Percentiles rank a stretch among this genome's conserved stretches.
phyloP scores from a whole-genome alignment of 345 rosid genomes.

The Erucastrum elatum region DNA sequence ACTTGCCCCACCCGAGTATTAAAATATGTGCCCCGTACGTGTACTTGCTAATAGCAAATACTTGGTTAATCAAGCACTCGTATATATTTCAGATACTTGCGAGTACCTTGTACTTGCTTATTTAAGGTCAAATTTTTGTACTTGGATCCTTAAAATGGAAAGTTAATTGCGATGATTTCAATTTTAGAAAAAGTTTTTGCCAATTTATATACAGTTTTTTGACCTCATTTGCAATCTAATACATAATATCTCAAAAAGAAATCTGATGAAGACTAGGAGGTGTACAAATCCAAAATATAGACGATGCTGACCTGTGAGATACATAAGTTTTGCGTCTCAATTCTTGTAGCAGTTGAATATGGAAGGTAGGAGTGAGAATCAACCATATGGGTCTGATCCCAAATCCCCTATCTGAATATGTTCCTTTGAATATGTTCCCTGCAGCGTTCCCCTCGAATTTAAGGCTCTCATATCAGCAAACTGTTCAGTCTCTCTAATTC shows the following conservation, averaged over 20 bases:
- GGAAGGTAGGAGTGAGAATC: conserved; percentile 62
- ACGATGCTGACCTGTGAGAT: conserved; percentile 85
- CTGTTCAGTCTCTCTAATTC: conserved; percentile 75
- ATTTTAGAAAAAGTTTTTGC: no score
- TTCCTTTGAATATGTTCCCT: conserved; percentile 70
- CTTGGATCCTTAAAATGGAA: no score
- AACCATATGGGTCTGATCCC: conserved; percentile 50
- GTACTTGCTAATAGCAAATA: no score
- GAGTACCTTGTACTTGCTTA: no score
- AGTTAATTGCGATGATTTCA: no score
- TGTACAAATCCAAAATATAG: conserved; percentile 76
- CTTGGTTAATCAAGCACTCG: no score
- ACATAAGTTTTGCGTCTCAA: conserved; percentile 63
- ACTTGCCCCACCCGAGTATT: no score
- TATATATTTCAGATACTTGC: no score
- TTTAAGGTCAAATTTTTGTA: no score
- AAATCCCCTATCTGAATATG: conserved; percentile 56
- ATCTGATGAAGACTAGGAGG: conserved; percentile 76
- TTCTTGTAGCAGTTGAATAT: conserved; percentile 51
- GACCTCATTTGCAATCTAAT: no score
- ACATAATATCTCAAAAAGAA: conserved; percentile 60
- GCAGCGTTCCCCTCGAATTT: conserved; percentile 56
- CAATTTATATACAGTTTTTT: no score
- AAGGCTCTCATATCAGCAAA: conserved; percentile 53
- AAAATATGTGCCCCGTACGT: no score